These are phyloP conservation scores for Achaetomium macrosporum DNA, from an alignment of 2,329 filamentous ascomycete genomes.

Conservation along the genomic window DNA sequence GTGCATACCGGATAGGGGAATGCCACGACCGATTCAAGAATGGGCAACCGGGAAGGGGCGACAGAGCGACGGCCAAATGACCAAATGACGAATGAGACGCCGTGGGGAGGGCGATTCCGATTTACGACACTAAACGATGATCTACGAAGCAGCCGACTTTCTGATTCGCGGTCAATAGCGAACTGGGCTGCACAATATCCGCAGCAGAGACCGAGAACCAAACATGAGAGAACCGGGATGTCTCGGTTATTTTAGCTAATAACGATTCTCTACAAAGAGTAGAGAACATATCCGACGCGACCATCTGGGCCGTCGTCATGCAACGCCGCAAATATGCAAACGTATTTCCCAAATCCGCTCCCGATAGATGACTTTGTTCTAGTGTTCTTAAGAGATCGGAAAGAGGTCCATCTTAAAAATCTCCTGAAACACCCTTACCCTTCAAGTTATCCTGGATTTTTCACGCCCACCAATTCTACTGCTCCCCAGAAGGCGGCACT, in stretches of 20 bases:
- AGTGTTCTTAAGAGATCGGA: no score
- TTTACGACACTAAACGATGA: background rate
- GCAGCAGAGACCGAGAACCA: no score
- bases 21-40: no score
- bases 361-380: background rate
- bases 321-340: constrained; percentile 7
- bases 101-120: no score
- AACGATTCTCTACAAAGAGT: background rate
- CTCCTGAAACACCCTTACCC: no score
- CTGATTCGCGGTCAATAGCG: no score
- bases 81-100: background rate
- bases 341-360: background rate
- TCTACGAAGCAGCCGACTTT: constrained; percentile 9
- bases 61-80: background rate
- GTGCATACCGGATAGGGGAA: no score
- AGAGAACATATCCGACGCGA: background rate
- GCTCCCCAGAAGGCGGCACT: constrained; percentile 27
- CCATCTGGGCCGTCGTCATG: background rate
- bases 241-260: background rate
- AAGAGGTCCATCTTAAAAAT: no score
- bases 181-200: no score
- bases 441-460: no score
- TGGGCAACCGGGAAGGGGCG: background rate
- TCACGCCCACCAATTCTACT: constrained; percentile 21
- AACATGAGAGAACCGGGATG: background rate